Evolutionary conservation across 2,329 filamentous ascomycete genomes (phyloP).

Genomic region (Tolypocladium capitatum): DNA sequence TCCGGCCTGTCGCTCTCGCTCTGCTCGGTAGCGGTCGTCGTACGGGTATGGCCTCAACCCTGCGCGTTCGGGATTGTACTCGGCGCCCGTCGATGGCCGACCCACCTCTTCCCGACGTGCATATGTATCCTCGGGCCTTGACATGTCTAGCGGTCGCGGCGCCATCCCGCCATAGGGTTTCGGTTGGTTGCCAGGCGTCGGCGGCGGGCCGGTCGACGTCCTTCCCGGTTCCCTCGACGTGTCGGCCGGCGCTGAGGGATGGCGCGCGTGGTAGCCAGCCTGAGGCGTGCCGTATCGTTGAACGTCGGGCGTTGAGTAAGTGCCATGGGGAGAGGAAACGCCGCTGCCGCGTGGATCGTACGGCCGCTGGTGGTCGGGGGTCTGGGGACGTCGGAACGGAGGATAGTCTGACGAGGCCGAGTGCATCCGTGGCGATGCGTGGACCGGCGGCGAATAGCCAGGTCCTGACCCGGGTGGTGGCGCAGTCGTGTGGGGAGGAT

Average conservation of each 20-base stretch:
- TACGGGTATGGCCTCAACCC: conserved; percentile 29
- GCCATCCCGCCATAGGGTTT: conserved; percentile 32
- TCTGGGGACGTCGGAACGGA: conserved; percentile 54
- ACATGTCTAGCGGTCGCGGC: conserved; percentile 33
- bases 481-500: conserved; percentile 22
- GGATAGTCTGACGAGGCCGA: conserved; percentile 44
- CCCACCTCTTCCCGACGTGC: conserved; percentile 34
- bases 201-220: conserved; percentile 27
- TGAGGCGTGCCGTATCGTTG: conserved; percentile 48
- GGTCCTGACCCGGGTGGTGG: conserved; percentile 28
- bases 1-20: conserved; percentile 33
- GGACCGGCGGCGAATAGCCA: conserved; percentile 32
- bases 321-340: conserved; percentile 34
- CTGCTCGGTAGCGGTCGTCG: conserved; percentile 40
- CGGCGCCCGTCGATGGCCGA: conserved; percentile 21
- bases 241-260: conserved; percentile 34
- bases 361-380: conserved; percentile 52
- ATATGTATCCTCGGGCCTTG: conserved; percentile 30
- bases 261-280: conserved; percentile 33
- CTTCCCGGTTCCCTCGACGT: conserved; percentile 25
- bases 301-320: conserved; percentile 44
- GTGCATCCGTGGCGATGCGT: conserved; percentile 43
- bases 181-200: conserved; percentile 38
- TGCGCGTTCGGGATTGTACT: conserved; percentile 40
- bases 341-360: conserved; percentile 34